Conservation (phyloP, 2,329 filamentous ascomycete species). For the Colletotrichum sp. region DNA sequence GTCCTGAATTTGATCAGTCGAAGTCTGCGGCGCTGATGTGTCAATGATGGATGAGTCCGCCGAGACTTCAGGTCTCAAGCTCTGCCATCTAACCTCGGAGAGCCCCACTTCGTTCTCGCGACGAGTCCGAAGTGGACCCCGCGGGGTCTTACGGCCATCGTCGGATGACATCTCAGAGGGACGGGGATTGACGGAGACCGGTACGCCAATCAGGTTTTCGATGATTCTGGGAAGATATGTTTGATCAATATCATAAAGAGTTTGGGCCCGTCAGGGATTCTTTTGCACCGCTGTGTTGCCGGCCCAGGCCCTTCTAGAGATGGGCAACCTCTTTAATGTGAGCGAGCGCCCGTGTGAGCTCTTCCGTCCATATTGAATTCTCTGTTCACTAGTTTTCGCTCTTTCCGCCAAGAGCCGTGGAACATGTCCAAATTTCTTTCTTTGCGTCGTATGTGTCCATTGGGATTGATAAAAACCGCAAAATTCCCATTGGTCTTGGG, state of each 20-base stretch:
- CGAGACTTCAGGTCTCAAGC: background rate
- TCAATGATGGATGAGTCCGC: background rate
- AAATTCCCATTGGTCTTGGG: background rate
- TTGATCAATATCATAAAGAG: background rate
- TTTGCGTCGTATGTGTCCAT: background rate
- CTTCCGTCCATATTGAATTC: background rate
- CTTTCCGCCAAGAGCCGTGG: background rate
- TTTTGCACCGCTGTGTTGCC: background rate
- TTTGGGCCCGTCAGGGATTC: background rate
- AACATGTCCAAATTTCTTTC: background rate
- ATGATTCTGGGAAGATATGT: background rate
- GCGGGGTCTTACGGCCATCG: background rate
- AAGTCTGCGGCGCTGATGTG: background rate
- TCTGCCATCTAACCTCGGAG: background rate
- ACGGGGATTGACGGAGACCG: background rate
- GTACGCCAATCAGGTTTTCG: background rate
- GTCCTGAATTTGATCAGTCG: background rate
- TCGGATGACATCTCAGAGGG: background rate
- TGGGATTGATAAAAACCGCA: background rate
- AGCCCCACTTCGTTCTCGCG: background rate
- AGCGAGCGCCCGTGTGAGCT: background rate
- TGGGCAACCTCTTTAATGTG: background rate
- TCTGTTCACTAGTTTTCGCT: background rate
- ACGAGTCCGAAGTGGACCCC: background rate
- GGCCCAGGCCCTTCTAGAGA: background rate